phyloP scores from a whole-genome alignment of 805 yeast genomes.

The Kodamaea restingae region DNA sequence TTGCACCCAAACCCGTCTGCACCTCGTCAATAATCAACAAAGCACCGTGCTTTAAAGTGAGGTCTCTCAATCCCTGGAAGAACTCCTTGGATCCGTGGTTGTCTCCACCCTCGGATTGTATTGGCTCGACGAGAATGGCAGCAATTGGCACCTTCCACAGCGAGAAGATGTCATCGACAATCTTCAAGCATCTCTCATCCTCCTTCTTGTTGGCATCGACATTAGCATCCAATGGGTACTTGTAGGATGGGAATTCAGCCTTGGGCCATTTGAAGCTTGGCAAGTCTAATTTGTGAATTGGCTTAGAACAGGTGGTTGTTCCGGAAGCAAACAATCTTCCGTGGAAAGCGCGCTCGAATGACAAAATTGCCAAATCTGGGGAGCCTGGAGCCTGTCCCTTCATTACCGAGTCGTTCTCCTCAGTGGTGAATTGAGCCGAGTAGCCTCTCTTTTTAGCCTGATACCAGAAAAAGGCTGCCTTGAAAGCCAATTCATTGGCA shows the following conservation, averaged over 20 bases:
- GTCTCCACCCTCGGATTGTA: constrained; percentile 90
- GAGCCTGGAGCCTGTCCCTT: constrained; percentile 81
- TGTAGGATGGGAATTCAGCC: constrained; percentile 82
- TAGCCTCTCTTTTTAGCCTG: constrained; percentile 66
- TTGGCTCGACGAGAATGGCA: constrained; percentile 86
- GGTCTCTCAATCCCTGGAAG: constrained; percentile 79
- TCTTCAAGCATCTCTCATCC: constrained; percentile 75
- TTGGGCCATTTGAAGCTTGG: constrained; percentile 97
- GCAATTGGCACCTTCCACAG: constrained; percentile 78
- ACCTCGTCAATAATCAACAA: constrained; percentile 80
- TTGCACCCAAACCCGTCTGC: constrained; percentile 87
- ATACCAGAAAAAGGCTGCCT: constrained; percentile 82
- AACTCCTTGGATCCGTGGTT: constrained; percentile 74
- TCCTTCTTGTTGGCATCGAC: constrained; percentile 64
- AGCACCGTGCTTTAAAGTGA: constrained; percentile 66
- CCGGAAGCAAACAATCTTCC: constrained; percentile 92
- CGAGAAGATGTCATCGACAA: constrained; percentile 66
- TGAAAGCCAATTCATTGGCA: constrained; percentile 85
- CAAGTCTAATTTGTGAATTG: constrained; percentile 87
- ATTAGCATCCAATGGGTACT: constrained; percentile 75
- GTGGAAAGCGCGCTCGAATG: constrained; percentile 88
- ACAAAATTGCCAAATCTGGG: constrained; percentile 78
- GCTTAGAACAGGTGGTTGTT: constrained; percentile 89
- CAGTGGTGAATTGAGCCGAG: constrained; percentile 53
- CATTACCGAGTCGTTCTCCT: constrained; percentile 75